Evolutionary conservation across 352 stramenopile genomes (phyloP), one percentile per base, ranked within the genome.

Genomic region (Globisporangium uncinulatum): DNA sequence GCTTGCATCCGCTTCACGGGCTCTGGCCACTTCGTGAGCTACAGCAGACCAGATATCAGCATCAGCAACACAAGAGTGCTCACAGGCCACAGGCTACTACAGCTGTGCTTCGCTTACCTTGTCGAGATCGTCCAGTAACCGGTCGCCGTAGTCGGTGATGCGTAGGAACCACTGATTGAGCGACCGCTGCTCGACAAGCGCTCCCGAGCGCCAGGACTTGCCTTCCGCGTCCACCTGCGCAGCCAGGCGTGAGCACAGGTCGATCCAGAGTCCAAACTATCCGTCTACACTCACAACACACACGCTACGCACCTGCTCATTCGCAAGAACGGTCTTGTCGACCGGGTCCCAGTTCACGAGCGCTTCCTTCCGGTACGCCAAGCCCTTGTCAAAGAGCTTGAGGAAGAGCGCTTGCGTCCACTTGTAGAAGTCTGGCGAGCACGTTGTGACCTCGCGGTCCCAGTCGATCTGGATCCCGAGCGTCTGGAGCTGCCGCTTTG

Each of bases 331-430:
- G 6, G 98, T 99, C 55, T 98, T 95, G 62, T 99, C 84, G 41
- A 98, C 92, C 3, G 97, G 97, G 70, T 98, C 98, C 97, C 97
- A 99, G 74, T 99, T 99, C 32, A 99, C 98, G n/a, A 92, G 80
- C 48, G 97, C 96, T 43, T 98, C 83, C 53, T 95, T 98, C 54
- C 97, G 96, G 54, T 94, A 94, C 21, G 97, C 97, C 32, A 99
- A 76, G n/a, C 96, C 96, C 54, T 93, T 85, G 14, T 98, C 84
- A 53, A 97, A 98, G 45, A 99, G 79, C 70, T 99, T 84, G 24
- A 99, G 70, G 66, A 99, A 99, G 42, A 99, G 89, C 97, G 97
- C 99, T 71, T 99, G 98, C 17, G 98, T 99, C 97, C 97, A 99
- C 69, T 97, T 97, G 62, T 99, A 98, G 75, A 99, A 99, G 44